Conservation (phyloP, 2,329 filamentous ascomycete species). For the Phaeosphaeria sp. region DNA sequence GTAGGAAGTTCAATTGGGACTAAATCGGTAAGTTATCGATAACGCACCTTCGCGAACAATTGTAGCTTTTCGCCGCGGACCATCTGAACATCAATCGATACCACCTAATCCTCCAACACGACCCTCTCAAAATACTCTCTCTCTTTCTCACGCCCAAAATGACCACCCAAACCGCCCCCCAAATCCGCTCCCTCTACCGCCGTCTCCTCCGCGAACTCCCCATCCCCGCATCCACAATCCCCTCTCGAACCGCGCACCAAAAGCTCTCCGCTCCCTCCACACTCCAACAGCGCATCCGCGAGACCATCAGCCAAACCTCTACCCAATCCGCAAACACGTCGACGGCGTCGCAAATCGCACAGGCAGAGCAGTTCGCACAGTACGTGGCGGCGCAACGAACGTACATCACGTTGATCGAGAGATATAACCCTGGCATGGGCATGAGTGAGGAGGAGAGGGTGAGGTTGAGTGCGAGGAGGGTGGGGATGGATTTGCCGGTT, state of each 20-base stretch:
- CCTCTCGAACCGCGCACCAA: conserved; percentile 35
- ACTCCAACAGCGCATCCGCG: conserved; percentile 73
- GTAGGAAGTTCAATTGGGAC: background rate
- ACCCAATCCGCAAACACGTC: conserved; percentile 1
- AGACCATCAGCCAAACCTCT: conserved; percentile 58
- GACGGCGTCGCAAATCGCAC: conserved; percentile 37
- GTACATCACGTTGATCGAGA: conserved; percentile 81
- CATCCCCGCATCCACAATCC: conserved; percentile 60
- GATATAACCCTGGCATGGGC: conserved; percentile 92
- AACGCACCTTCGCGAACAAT: conserved; percentile 1
- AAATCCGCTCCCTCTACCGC: conserved; percentile 82
- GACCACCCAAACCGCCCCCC: conserved; percentile 49
- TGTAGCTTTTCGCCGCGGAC: conserved; percentile 29
- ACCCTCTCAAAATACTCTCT: background rate
- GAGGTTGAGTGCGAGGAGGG: conserved; percentile 80
- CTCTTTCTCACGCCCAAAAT: conserved; percentile 27
- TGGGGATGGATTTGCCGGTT: conserved; percentile 86
- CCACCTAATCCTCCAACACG: background rate
- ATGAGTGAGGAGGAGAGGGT: conserved; percentile 87
- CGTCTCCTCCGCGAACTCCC: conserved; percentile 89
- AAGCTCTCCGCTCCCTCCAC: conserved; percentile 66
- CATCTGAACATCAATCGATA: background rate
- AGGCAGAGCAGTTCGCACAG: conserved; percentile 78
- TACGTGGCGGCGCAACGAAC: conserved; percentile 86
- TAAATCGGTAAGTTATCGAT: background rate